phyloP scores from a whole-genome alignment of 345 rosid species.

The Litchi chinensis region DNA sequence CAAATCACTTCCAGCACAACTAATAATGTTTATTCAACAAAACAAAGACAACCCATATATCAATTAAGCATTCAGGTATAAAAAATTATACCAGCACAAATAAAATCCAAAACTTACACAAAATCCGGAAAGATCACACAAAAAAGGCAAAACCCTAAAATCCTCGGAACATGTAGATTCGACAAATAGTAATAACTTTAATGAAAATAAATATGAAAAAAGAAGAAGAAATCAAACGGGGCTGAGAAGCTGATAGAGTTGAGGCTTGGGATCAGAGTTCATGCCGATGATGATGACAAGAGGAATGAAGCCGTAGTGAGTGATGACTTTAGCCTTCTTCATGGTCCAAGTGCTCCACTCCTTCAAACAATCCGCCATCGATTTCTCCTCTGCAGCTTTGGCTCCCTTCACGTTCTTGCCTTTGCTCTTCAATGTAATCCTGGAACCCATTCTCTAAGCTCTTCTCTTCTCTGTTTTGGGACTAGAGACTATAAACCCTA shows the following conservation, averaged over 20 bases:
- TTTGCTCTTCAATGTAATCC: conserved; percentile 30
- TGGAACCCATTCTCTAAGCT: conserved; percentile 22
- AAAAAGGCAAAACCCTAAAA: not conserved
- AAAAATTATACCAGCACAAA: not conserved
- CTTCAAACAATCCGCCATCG: conserved; percentile 52
- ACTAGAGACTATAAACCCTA: not conserved
- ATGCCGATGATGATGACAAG: conserved; percentile 83
- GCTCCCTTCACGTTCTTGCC: conserved; percentile 57
- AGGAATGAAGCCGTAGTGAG: conserved; percentile 97
- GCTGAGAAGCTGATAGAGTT: conserved; percentile 81
- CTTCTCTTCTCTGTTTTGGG: not conserved
- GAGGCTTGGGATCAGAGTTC: conserved; percentile 95
- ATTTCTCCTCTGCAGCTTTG: conserved; percentile 52
- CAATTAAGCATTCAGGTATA: not conserved
- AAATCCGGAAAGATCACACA: not conserved
- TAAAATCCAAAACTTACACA: not conserved
- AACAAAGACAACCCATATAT: not conserved
- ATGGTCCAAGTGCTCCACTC: conserved; percentile 92
- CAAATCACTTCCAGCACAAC: too few species aligned
- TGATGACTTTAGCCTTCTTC: conserved; percentile 83
- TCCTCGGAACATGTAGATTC: conserved; percentile 28
- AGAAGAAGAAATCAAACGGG: conserved; percentile 53
- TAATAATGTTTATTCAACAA: too few species aligned
- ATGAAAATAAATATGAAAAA: not conserved
- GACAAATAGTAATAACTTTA: conserved; percentile 36